Evolutionary conservation across 805 yeast species (phyloP), one percentile per base, ranked within the genome.

Genomic region (Brettanomyces bruxellensis): DNA sequence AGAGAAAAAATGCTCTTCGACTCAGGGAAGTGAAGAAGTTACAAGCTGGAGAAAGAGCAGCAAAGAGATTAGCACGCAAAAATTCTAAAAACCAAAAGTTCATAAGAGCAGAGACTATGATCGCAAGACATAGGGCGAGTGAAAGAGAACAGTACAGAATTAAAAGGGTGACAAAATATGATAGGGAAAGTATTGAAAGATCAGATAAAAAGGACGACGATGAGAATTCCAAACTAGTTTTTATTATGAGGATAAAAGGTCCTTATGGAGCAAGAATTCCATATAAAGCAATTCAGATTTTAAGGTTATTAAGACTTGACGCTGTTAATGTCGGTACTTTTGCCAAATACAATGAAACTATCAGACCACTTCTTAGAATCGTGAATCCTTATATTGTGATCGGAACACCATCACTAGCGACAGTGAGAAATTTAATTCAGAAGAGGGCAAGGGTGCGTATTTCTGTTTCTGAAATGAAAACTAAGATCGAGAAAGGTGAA

Each of bases 1-100:
- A 85, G 70, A 79, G 95, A 67, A 86, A 84, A 69, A 77, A 83
- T 59, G 84, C 83, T 49, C 91, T 85, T 62, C 71, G 83, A 62
- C 70, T 81, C 54, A 75, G 89, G 62, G 56, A 84, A 45, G 86
- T 81, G 62, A 85, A 82, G 59, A 91, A 83, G 62, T 85, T 81
- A 52, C 72, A 73, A 46, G 81, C 81, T 13, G 71, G 71, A 51
- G 66, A 70, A 55, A 78, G 74, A 62, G 69, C 67, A 39, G 72
- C 71, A 46, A 72, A 68, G 43, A 70, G 68, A 51, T 66, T 71
- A 49, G 65, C 64, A 52, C 70, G 69, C 60, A 73, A 70, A 52
- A 65, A 62, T 45, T 62, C 67, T 49, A 67, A 70, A 50, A 69
- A 70, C 52, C 69, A 73, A 46, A 80, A 72, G 61, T 86, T 86